Percentiles rank a stretch among this genome's conserved stretches.
Evolutionary conservation across 805 yeast genomes (phyloP).

Genomic region (Kodamaea lidongshanica): DNA sequence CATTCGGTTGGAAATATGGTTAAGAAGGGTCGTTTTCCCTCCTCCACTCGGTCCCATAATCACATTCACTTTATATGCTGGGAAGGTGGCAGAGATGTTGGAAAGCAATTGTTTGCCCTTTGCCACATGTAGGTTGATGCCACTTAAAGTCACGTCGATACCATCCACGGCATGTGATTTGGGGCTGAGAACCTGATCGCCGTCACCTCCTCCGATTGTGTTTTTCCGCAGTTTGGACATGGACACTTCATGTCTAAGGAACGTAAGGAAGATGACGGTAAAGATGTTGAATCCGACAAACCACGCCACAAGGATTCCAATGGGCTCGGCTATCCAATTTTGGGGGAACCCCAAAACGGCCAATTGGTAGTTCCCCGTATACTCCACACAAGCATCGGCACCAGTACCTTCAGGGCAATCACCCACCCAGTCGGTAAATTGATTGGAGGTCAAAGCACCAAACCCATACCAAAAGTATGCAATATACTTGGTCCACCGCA

Average conservation of each 20-base stretch:
- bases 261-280: conserved; percentile 43
- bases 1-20: conserved; percentile 22
- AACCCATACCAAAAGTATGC: conserved; percentile 76
- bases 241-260: conserved; percentile 46
- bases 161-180: not conserved
- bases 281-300: conserved; percentile 45
- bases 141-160: conserved; percentile 8
- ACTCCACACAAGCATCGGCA: conserved; percentile 31
- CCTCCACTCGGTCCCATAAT: conserved; percentile 45
- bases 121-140: conserved; percentile 8
- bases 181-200: no score
- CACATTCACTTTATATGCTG: conserved; percentile 31
- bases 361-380: conserved; percentile 51
- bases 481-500: conserved; percentile 74
- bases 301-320: conserved; percentile 55
- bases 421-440: conserved; percentile 57
- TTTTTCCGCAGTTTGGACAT: conserved; percentile 39
- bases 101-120: conserved; percentile 16
- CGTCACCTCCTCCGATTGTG: conserved; percentile 25
- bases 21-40: conserved; percentile 38
- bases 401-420: conserved; percentile 43
- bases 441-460: conserved; percentile 61
- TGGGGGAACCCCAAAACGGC: conserved; percentile 52
- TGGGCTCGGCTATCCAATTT: conserved; percentile 63
- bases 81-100: conserved; percentile 25